Evolutionary conservation across 2,329 filamentous ascomycete genomes (phyloP).

Genomic region (Ophiostoma populinum): DNA sequence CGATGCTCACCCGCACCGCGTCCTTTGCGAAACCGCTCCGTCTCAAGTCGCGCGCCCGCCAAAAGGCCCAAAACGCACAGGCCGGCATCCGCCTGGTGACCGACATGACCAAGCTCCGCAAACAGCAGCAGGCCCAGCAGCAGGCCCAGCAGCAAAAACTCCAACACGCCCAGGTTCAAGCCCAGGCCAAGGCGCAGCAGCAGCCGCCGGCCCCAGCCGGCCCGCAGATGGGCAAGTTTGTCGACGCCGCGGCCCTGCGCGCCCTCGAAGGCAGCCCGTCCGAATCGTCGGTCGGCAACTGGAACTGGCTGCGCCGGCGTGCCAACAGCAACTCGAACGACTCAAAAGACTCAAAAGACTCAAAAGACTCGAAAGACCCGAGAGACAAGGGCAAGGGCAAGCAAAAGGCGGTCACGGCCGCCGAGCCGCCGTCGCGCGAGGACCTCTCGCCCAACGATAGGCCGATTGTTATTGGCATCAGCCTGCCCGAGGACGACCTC

Average conservation of each 20-base stretch:
- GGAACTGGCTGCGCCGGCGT: constrained; percentile 35
- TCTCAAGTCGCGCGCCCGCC: constrained; percentile 40
- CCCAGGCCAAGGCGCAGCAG: constrained; percentile 10
- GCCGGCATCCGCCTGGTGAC: constrained; percentile 54
- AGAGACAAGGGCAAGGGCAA: not conserved
- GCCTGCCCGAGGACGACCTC: constrained; percentile 37
- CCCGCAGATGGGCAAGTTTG: constrained; percentile 30
- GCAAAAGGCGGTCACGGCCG: constrained; percentile 5
- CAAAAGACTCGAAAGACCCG: too few relatives aligned
- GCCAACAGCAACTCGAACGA: constrained; percentile 14
- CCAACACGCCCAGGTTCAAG: constrained; percentile 22
- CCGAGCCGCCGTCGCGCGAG: constrained; percentile 14
- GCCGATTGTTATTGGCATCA: constrained; percentile 58
- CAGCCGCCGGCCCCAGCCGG: constrained; percentile 13
- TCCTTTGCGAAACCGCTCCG: constrained; percentile 26
- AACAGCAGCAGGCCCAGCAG: constrained; percentile 21
- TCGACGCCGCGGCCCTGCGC: constrained; percentile 39
- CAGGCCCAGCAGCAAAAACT: constrained; percentile 20
- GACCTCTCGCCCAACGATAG: constrained; percentile 51
- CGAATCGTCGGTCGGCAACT: constrained; percentile 36
- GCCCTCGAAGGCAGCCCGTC: constrained; percentile 40
- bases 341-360: too few relatives aligned
- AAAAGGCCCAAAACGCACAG: constrained; percentile 41
- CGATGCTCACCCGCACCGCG: too few relatives aligned
- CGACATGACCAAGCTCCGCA: constrained; percentile 39